Evolutionary conservation across 768 basidiomycete species (phyloP), one percentile per base, ranked within the genome.

Genomic region (Tulasnella sp.): DNA sequence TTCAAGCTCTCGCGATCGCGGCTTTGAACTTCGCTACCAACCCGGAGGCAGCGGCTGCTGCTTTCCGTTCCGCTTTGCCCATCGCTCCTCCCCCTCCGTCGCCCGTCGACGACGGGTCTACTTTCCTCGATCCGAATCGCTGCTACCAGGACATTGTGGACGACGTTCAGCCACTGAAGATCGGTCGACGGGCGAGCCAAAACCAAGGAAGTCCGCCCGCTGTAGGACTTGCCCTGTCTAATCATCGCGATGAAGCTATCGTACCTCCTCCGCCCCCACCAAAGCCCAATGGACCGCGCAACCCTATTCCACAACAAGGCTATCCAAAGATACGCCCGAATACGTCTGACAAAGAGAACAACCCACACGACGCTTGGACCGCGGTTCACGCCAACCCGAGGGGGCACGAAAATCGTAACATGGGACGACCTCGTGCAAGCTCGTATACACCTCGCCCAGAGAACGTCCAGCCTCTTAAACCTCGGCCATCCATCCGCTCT

Each of bases 301-400:
- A n/a, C n/a, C n/a, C n/a, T n/a, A 25, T 32, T 31, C 46, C 29
- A 48, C 46, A 45, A 32, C 34, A 49, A 48, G 42, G 35, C 17
- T 37, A 39, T 23, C 17, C 27, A 21, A 27, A 21, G 34, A 52
- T 27, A 35, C 29, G 31, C 27, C 48, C 55, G 29, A 35, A 57
- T 27, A 19, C 43, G 27, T 57, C 55, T 25, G 75, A 83, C 65
- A 84, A 86, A 67, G 84, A 85, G 69, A 86, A 86, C 61, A 61
- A 67, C 4, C 59, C 36, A 15, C 37, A 9, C 7, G 41, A 1
- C 46, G 32, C 31, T 11, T 15, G 35, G 25, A 27, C n/a, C 19
- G 19, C 46, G 19, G 37, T 37, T 32, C 12, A 21, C 15, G 27
- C 27, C n/a, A 17, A 37, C 29, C 42, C 49, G n/a, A 41, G 21